Evolutionary conservation across 129 eudicot species (phyloP).

Genomic region (Artemisia argyi): DNA sequence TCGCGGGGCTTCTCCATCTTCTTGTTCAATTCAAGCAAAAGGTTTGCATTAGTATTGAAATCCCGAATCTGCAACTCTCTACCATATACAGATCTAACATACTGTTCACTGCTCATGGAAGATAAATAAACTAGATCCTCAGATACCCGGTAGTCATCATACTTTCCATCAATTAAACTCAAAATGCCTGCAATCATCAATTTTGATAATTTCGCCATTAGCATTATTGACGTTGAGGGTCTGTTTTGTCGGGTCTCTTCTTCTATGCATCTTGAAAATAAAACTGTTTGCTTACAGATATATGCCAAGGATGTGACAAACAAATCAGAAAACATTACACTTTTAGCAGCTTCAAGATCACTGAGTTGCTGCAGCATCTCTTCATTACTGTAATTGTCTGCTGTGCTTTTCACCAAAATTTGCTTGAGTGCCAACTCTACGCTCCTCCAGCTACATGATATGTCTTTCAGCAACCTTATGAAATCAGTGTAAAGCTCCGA

Average conservation of each 20-base stretch:
- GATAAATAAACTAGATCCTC: too few species aligned
- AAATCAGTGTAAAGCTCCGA: too few species aligned
- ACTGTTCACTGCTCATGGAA: too few species aligned
- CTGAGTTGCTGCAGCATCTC: constrained; percentile 13
- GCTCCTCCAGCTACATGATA: too few species aligned
- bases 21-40: neutral
- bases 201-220: constrained; percentile 5
- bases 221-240: neutral
- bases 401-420: constrained; percentile 13
- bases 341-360: constrained; percentile 12
- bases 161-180: neutral
- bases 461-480: too few species aligned
- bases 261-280: too few species aligned
- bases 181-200: neutral
- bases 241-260: neutral
- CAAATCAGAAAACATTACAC: neutral
- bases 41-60: neutral
- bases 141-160: too few species aligned
- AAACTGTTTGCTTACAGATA: neutral
- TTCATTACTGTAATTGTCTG: neutral
- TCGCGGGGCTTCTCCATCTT: neutral
- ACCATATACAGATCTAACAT: neutral
- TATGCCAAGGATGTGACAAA: constrained; percentile 11
- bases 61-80: neutral
- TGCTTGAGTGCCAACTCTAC: too few species aligned